phyloP scores from a whole-genome alignment of 805 yeast genomes.

The Yarrowia hollandica region DNA sequence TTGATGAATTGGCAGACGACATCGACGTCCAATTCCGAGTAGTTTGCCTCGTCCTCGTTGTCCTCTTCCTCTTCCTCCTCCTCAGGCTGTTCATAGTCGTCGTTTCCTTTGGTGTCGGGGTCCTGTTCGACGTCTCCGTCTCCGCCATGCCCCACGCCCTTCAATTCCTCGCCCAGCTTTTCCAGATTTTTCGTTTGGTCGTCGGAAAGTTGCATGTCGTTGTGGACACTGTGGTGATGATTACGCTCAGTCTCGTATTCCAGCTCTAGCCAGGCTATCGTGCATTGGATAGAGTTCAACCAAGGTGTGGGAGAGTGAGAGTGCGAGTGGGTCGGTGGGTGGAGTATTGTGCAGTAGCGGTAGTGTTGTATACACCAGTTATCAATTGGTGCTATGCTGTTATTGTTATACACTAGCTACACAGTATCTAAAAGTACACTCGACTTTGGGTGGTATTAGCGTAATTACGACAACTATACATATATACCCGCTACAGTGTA shows the following conservation, averaged over 20 bases:
- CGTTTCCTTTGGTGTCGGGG: not conserved
- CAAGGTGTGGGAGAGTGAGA: no score
- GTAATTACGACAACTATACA: no score
- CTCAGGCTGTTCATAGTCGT: not conserved
- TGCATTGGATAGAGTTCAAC: not conserved
- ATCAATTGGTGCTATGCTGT: no score
- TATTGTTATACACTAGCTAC: no score
- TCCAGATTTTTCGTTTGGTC: slow-evolving; percentile 5
- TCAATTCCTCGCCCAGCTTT: slow-evolving; percentile 20
- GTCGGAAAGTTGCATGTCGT: slow-evolving; percentile 1
- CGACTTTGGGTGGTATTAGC: no score
- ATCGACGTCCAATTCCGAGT: slow-evolving; percentile 18
- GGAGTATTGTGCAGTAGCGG: no score
- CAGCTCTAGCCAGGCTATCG: no score
- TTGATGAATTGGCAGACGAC: slow-evolving; percentile 8
- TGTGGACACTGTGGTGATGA: not conserved
- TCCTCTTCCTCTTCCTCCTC: not conserved
- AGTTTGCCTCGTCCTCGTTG: not conserved
- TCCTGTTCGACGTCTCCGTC: not conserved
- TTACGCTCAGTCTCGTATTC: no score
- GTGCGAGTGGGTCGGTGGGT: no score
- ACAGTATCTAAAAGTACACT: no score
- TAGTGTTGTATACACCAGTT: no score
- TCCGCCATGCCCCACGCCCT: not conserved
- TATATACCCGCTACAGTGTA: no score